Percentiles rank a stretch among this genome's conserved stretches.
Evolutionary conservation across 2,329 filamentous ascomycete species (phyloP).

Genomic region (Ploettnerulaceae sp.): DNA sequence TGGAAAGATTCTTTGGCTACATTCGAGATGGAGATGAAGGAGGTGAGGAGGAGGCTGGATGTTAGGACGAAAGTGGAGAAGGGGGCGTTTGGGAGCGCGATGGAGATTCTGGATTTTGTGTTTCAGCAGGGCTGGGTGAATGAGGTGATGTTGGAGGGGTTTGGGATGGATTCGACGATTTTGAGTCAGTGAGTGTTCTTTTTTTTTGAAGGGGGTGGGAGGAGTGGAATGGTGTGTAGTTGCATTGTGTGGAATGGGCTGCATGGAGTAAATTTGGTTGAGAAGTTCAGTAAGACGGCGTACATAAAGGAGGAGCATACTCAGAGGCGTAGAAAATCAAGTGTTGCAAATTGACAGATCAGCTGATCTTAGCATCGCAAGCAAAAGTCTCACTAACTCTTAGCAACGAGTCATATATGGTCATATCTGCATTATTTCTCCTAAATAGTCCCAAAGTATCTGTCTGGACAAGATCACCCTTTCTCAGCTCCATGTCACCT

Average conservation of each 20-base stretch:
- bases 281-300: no score
- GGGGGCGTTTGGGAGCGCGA: conserved; percentile 22
- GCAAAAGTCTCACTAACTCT: no score
- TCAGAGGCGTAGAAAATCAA: no score
- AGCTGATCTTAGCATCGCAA: no score
- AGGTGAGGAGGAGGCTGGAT: conserved; percentile 51
- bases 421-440: no score
- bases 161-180: conserved; percentile 10
- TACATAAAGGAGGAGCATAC: no score
- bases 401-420: no score
- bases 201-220: not conserved
- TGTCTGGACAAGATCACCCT: no score
- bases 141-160: conserved; percentile 17
- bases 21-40: conserved; percentile 46
- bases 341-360: no score
- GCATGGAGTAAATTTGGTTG: no score
- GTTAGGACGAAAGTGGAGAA: conserved; percentile 28
- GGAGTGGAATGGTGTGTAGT: not conserved
- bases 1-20: conserved; percentile 37
- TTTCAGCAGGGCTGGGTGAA: conserved; percentile 23
- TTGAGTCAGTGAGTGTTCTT: conserved; percentile 9
- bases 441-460: no score
- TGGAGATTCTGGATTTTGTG: conserved; percentile 21
- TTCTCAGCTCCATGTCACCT: not conserved
- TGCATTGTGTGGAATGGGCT: not conserved